These are phyloP conservation scores for Lolium perenne DNA, from an alignment of 176 grass and related monocot species.

Conservation along the genomic window DNA sequence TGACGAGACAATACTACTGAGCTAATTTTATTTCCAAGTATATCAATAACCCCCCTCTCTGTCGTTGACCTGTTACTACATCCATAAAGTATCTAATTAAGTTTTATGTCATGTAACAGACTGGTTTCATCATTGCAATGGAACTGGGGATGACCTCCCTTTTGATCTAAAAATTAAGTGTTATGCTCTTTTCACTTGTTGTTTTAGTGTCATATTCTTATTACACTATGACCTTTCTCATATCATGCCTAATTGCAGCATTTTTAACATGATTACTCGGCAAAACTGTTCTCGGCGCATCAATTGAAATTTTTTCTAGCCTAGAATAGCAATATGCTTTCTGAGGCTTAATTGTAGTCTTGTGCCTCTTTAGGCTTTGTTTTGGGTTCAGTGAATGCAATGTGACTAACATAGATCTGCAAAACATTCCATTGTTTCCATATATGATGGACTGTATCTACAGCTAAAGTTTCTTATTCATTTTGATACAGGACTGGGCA, in stretches of 20 bases:
- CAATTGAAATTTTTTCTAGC: not conserved
- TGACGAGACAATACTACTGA: not conserved
- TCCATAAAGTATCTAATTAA: conserved; percentile 3
- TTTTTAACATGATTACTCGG: not conserved
- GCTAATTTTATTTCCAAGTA: conserved; percentile 19
- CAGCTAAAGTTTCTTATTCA: conserved; percentile 10
- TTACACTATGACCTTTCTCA: not conserved
- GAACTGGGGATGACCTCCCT: too few species aligned
- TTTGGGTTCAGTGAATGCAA: not conserved
- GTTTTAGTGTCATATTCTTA: conserved; percentile 15
- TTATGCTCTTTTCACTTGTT: not conserved
- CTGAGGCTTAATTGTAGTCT: conserved; percentile 16
- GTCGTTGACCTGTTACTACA: conserved; percentile 30
- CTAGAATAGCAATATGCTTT: conserved; percentile 2
- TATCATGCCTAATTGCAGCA: not conserved
- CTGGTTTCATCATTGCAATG: too few species aligned
- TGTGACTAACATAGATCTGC: conserved; percentile 27
- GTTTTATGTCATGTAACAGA: not conserved
- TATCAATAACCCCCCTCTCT: not conserved
- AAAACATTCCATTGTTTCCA: not conserved
- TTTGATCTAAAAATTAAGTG: not conserved
- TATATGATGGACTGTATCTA: conserved; percentile 21
- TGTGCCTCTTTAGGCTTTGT: conserved; percentile 28
- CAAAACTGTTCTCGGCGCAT: not conserved
- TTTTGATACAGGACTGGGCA: conserved; percentile 71